Conservation (phyloP, 371 early-diverging fungal species). For the Mortierella sp. region DNA sequence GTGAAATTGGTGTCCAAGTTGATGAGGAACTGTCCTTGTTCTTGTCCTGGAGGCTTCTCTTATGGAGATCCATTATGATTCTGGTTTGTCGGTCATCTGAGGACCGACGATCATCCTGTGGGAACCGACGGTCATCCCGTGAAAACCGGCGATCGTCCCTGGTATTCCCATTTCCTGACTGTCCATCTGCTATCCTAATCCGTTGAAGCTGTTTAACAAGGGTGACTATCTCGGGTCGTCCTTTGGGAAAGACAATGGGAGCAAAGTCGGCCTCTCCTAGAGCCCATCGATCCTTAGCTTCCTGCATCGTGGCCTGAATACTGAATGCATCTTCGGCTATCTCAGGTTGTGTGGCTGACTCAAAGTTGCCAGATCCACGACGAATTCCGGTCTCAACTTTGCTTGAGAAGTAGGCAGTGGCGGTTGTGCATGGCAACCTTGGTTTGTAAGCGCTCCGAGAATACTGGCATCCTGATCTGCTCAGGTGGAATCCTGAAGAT, state of each 20-base stretch:
- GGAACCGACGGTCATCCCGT: too few species aligned
- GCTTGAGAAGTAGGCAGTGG: too few species aligned
- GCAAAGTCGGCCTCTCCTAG: conserved; percentile 4
- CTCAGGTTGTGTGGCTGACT: not conserved
- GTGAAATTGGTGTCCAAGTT: not conserved
- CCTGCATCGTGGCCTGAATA: not conserved
- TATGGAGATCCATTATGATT: not conserved
- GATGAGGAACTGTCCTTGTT: too few species aligned
- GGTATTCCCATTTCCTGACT: conserved; percentile 1
- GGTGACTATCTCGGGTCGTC: conserved; percentile 23
- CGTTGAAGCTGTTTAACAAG: conserved; percentile 2
- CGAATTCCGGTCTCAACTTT: too few species aligned
- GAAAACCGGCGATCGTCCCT: not conserved
- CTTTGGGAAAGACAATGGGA: conserved; percentile 22
- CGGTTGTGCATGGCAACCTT: too few species aligned
- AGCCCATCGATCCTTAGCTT: conserved; percentile 33
- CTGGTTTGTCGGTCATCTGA: not conserved
- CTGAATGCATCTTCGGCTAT: conserved; percentile 12
- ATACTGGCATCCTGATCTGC: too few species aligned
- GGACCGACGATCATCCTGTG: not conserved
- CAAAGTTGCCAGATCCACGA: not conserved
- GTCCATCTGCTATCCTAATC: conserved; percentile 14
- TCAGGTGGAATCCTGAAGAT: too few species aligned
- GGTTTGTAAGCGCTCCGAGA: too few species aligned
- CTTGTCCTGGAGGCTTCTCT: too few species aligned